Base-by-base conservation (phyloP, 257 asterid species). In the Paraleonurus japonicus region DNA sequence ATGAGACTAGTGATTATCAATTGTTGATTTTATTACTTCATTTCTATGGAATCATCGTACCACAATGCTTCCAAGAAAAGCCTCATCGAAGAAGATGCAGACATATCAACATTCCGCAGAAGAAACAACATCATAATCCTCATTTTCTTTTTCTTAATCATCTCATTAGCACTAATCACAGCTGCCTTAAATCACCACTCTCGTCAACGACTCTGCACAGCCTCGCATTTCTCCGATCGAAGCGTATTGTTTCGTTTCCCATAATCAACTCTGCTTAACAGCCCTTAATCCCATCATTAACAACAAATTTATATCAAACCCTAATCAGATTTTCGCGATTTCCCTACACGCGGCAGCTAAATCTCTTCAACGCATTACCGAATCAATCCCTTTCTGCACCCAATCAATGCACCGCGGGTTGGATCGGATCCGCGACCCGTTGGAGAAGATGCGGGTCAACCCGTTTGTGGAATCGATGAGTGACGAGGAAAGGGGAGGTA, bases 251-350 rank as follows among this genome's bases (percentile, higher is more conserved):
- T 64, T 53, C 1, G 9, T 64, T 35, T 26, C 33, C 51, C 27
- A 47, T 16, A 12, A 3, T 32, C 8, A 5, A 19, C 51, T 43
- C 19, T 79, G 83, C 51, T 13, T 61, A 13, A 5, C 4, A 9
- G 24, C 73, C 69, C 51, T 75, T 1, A 33, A 72, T 9, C 67
- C 67, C 76, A 53, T 63, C 45, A 53, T 72, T 4, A 39, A 9
- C 59, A 4, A 19, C 59, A 50, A 3, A n/a, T 24, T 43, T 7
- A 30, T 48, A 2, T 33, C 57, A 3, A 62, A 66, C 32, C 78
- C 84, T 0, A 17, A 72, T 12, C 81, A 80, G 65, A 72, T 75
- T 22, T 43, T 80, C 78, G 39, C 51, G 11, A 17, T 66, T 61
- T 39, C 71, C 30, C 75, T 79, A 24, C 61, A 66, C 53, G 30